Evolutionary conservation across 176 grass and related monocot genomes (phyloP).

Genomic region (Oropetium thomaeum): DNA sequence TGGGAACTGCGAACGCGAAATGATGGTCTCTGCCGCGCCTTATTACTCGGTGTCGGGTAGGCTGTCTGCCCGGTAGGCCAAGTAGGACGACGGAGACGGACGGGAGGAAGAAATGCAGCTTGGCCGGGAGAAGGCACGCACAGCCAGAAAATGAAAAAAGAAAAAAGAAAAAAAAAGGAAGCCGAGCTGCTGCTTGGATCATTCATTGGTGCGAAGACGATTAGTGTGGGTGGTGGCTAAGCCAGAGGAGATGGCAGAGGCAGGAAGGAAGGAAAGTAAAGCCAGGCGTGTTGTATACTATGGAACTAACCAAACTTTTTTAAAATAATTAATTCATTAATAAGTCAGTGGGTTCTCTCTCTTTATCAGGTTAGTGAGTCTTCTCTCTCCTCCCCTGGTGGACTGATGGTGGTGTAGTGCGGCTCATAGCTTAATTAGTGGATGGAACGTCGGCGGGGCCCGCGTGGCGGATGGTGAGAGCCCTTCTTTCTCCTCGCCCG

Average conservation of each 20-base stretch:
- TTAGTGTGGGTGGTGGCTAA: not conserved
- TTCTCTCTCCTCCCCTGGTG: not conserved
- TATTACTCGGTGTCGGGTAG: not conserved
- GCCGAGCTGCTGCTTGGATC: not conserved
- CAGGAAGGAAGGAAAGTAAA: not conserved
- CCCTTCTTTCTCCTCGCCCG: too few species aligned
- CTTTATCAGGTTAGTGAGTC: not conserved
- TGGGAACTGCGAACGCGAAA: constrained; percentile 1
- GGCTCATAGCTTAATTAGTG: not conserved
- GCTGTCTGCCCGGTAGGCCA: not conserved
- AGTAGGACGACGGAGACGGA: not conserved
- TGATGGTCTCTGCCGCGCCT: constrained; percentile 21
- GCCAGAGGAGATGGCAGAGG: too few species aligned
- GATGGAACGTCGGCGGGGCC: constrained; percentile 25
- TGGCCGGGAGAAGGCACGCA: not conserved
- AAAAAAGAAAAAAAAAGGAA: too few species aligned
- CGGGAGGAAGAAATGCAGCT: not conserved
- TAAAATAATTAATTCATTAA: not conserved
- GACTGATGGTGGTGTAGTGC: not conserved
- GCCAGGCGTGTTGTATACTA: not conserved
- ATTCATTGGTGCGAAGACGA: not conserved
- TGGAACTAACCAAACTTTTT: constrained; percentile 12
- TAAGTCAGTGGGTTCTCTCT: not conserved
- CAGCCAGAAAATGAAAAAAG: too few species aligned
- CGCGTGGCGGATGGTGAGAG: not conserved